Conservation (phyloP, 331 rosid genomes). For the Spiraea crenata region DNA sequence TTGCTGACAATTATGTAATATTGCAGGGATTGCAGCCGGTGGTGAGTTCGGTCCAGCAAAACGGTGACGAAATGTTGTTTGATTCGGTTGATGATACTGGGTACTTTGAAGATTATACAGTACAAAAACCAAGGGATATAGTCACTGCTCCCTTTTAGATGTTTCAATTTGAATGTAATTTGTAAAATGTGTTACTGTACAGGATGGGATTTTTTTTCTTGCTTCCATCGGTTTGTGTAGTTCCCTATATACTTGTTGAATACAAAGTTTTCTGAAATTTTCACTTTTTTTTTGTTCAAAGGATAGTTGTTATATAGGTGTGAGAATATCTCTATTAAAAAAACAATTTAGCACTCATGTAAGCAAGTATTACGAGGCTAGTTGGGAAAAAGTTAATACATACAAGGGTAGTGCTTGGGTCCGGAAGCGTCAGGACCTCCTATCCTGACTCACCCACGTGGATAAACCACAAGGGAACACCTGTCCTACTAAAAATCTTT, state of each 20-base stretch:
- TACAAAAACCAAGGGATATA: not conserved
- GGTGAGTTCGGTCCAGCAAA: conserved; percentile 6
- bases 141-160: conserved; percentile 31
- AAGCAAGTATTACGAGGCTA: too few relatives aligned
- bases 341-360: too few relatives aligned
- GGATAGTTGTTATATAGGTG: too few relatives aligned
- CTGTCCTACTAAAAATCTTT: too few relatives aligned
- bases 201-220: not conserved
- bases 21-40: conserved; percentile 33
- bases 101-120: not conserved
- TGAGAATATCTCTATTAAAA: too few relatives aligned
- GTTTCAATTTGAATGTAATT: not conserved
- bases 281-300: too few relatives aligned
- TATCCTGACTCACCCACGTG: too few relatives aligned
- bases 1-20: not conserved
- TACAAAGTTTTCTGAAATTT: too few relatives aligned
- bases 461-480: too few relatives aligned
- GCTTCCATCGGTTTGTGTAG: not conserved
- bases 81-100: not conserved
- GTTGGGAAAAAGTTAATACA: too few relatives aligned
- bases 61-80: not conserved
- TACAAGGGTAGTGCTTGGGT: too few relatives aligned
- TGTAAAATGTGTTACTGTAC: not conserved
- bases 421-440: too few relatives aligned
- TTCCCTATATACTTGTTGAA: not conserved